Conservation (phyloP, 495 filamentous ascomycete genomes). For the Xylaria castorea region DNA sequence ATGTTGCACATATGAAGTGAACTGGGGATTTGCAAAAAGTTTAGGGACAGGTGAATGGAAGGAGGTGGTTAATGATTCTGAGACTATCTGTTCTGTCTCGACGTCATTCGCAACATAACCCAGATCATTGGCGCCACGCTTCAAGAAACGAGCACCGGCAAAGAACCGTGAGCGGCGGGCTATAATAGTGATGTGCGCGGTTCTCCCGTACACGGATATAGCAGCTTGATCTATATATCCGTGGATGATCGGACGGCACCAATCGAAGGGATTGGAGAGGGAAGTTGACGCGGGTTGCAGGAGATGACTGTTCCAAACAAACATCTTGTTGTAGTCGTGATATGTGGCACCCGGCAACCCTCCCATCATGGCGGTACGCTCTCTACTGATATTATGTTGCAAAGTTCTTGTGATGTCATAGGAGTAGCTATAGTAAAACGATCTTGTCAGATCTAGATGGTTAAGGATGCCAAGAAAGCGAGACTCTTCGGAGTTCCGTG, state of each 20-base stretch:
- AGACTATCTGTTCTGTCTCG: conserved; percentile 99
- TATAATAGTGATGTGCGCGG: conserved; percentile 90
- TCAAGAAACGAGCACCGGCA: conserved; percentile 92
- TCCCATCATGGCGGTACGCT: conserved; percentile 70
- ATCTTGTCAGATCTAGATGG: conserved; percentile 86
- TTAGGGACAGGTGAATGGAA: conserved; percentile 91
- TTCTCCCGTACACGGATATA: conserved; percentile 80
- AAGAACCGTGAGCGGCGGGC: conserved; percentile 92
- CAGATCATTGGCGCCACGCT: conserved; percentile 92
- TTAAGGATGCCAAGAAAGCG: conserved; percentile 87
- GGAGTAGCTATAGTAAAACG: conserved; percentile 98
- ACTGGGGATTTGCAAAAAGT: conserved; percentile 85
- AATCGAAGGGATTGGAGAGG: conserved; percentile 85
- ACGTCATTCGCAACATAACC: conserved; percentile 99
- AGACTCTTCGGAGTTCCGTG: conserved; percentile 83
- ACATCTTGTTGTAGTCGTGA: conserved; percentile 89
- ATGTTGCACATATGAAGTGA: conserved; percentile 96
- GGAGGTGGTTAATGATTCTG: conserved; percentile 89
- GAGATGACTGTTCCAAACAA: conserved; percentile 95
- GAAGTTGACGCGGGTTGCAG: conserved; percentile 73
- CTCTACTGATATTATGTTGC: conserved; percentile 88
- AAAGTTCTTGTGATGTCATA: conserved; percentile 94
- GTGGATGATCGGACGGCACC: conserved; percentile 96
- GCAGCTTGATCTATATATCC: conserved; percentile 94
- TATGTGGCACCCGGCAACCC: conserved; percentile 64